Evolutionary conservation across 2,329 filamentous ascomycete genomes (phyloP).

Genomic region (Aspergillus melleus): DNA sequence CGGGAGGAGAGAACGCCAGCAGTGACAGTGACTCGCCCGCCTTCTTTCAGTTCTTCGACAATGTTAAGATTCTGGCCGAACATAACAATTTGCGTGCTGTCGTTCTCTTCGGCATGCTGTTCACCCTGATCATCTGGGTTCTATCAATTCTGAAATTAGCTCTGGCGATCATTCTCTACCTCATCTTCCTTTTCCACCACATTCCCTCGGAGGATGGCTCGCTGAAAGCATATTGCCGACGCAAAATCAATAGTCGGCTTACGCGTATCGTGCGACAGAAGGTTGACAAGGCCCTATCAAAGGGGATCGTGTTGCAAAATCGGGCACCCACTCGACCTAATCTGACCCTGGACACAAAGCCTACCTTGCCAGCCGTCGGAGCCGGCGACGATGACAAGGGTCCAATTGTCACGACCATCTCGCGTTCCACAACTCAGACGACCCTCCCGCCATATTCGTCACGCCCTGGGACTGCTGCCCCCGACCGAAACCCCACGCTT

Average conservation of each 20-base stretch:
- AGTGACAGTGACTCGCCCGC: constrained; percentile 63
- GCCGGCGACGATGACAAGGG: constrained; percentile 49
- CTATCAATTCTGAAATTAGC: constrained; percentile 73
- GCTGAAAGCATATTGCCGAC: constrained; percentile 80
- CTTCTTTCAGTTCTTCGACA: constrained; percentile 74
- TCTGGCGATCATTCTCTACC: constrained; percentile 74
- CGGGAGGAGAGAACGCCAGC: constrained; percentile 53
- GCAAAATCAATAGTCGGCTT: constrained; percentile 85
- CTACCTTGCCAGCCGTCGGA: constrained; percentile 65
- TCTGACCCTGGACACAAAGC: constrained; percentile 33
- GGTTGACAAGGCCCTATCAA: constrained; percentile 83
- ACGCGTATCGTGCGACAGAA: constrained; percentile 81
- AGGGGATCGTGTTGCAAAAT: constrained; percentile 63
- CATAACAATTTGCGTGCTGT: constrained; percentile 76
- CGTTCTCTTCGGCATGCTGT: constrained; percentile 86
- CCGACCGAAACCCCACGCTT: constrained; percentile 36
- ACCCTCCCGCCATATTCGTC: constrained; percentile 66
- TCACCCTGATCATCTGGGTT: constrained; percentile 86
- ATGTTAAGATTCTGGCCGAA: constrained; percentile 71
- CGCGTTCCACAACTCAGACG: constrained; percentile 54
- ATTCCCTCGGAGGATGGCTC: constrained; percentile 80
- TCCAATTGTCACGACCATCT: constrained; percentile 29
- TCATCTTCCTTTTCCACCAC: constrained; percentile 89
- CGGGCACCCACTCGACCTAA: constrained; percentile 49
- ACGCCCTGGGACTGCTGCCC: constrained; percentile 55